Percentiles rank a stretch among this genome's conserved stretches.
Conservation (phyloP, 352 stramenopile genomes). For the Phytophthora constricta region DNA sequence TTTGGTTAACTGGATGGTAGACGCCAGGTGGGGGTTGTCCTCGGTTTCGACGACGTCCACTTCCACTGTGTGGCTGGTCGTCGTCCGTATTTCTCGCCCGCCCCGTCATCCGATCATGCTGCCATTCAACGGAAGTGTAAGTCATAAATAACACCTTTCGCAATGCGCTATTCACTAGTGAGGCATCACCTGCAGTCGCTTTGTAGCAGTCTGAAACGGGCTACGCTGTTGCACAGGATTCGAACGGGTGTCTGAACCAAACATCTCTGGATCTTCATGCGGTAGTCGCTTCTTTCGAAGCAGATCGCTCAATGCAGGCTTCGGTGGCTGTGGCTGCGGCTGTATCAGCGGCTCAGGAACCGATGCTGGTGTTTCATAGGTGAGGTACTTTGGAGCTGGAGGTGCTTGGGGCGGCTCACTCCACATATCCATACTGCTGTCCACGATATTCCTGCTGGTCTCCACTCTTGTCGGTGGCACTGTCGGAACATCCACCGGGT, state of each 20-base stretch:
- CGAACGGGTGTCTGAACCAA: conserved; percentile 16
- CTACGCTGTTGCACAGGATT: conserved; percentile 38
- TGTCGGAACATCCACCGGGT: neutral
- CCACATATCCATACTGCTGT: conserved; percentile 24
- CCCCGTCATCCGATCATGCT: conserved; percentile 58
- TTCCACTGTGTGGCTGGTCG: conserved; percentile 31
- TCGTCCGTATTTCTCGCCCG: conserved; percentile 46
- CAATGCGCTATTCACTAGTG: neutral
- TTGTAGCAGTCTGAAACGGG: conserved; percentile 74
- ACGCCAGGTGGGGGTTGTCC: conserved; percentile 42
- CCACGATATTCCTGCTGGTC: conserved; percentile 14
- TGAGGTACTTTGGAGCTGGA: conserved; percentile 14
- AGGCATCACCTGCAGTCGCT: conserved; percentile 62
- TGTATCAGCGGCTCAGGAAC: conserved; percentile 8
- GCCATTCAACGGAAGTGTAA: neutral
- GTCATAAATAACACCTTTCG: no score
- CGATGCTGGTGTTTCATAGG: neutral
- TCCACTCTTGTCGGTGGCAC: conserved; percentile 1
- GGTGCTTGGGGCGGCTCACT: conserved; percentile 14
- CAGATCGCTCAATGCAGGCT: conserved; percentile 43
- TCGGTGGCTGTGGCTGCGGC: conserved; percentile 2
- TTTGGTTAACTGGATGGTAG: conserved; percentile 82
- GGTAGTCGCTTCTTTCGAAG: conserved; percentile 41
- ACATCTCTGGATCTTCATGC: conserved; percentile 34
- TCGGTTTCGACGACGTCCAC: conserved; percentile 30